These are phyloP conservation scores for Eucalyptus polybractea DNA, from an alignment of 345 rosid species.

Conservation along the genomic window DNA sequence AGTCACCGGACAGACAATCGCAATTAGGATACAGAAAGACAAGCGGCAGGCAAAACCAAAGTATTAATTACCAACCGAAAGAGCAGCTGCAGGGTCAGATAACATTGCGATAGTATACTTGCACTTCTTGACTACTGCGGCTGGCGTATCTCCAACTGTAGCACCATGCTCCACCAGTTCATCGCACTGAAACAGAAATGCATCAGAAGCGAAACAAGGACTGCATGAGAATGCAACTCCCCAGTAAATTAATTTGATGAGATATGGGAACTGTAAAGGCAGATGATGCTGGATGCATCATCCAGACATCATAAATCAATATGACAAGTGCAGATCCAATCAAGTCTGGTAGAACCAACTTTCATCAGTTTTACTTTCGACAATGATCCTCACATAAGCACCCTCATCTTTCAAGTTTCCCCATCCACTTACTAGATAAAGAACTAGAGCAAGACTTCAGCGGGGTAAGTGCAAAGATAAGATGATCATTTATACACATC, in stretches of 20 bases:
- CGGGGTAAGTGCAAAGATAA: not conserved
- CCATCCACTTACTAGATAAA: not conserved
- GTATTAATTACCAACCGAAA: conserved; percentile 32
- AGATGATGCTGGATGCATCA: not conserved
- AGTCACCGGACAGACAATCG: not conserved
- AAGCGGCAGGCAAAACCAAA: not conserved
- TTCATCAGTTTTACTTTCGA: not conserved
- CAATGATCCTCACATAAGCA: not conserved
- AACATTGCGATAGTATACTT: conserved; percentile 76
- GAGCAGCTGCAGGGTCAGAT: conserved; percentile 88
- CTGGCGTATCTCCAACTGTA: conserved; percentile 69
- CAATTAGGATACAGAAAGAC: not conserved
- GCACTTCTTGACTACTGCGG: conserved; percentile 78
- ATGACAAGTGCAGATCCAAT: not conserved
- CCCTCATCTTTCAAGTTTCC: not conserved
- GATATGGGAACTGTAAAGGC: not conserved
- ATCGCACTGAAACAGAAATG: conserved; percentile 45
- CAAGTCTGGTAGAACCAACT: not conserved
- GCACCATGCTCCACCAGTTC: conserved; percentile 87
- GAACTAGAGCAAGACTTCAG: not conserved
- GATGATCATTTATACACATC: not conserved
- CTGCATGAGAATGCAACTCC: not conserved
- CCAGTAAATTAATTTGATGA: not conserved
- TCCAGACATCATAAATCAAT: not conserved
- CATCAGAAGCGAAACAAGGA: not conserved